These are phyloP conservation scores for Parachlorella kessleri DNA, from an alignment of 139 green algal species.

Conservation along the genomic window DNA sequence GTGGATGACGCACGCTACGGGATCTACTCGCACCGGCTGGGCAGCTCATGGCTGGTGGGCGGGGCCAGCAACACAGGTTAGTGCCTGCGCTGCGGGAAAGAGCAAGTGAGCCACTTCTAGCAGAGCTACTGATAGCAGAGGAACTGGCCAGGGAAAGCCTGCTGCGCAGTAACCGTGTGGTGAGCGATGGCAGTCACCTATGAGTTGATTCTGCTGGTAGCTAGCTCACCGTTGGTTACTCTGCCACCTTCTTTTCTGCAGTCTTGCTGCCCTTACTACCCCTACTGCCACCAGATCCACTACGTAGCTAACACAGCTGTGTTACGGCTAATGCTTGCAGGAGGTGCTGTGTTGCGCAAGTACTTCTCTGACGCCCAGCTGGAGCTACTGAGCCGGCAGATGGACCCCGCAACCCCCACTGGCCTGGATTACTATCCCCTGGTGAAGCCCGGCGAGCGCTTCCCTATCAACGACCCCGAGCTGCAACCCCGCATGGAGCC, in stretches of 20 bases:
- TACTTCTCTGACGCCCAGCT: conserved; percentile 83
- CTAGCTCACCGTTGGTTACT: background rate
- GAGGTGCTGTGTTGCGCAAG: conserved; percentile 83
- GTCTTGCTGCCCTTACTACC: no score
- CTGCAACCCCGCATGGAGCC: conserved; percentile 67
- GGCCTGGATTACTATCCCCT: conserved; percentile 92
- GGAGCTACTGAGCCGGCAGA: conserved; percentile 57
- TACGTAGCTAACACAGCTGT: no score
- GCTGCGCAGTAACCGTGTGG: no score
- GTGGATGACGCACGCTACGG: conserved; percentile 88
- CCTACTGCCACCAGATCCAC: no score
- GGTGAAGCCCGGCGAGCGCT: conserved; percentile 77
- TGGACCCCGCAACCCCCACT: conserved; percentile 55
- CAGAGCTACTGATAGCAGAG: no score
- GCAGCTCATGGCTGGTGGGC: conserved; percentile 89
- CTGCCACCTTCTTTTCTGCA: background rate
- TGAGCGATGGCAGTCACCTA: no score
- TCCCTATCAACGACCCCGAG: conserved; percentile 84
- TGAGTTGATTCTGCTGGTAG: no score
- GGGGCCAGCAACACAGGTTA: conserved; percentile 86
- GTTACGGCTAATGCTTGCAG: no score
- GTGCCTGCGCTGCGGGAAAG: background rate
- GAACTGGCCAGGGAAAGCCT: no score
- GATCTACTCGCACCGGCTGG: conserved; percentile 94
- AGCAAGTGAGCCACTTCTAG: no score